A percentile compares a stretch with the other conserved stretches of the same genome.
Evolutionary conservation across 768 basidiomycete genomes (phyloP).

Genomic region (Pleurotus cornucopiae): DNA sequence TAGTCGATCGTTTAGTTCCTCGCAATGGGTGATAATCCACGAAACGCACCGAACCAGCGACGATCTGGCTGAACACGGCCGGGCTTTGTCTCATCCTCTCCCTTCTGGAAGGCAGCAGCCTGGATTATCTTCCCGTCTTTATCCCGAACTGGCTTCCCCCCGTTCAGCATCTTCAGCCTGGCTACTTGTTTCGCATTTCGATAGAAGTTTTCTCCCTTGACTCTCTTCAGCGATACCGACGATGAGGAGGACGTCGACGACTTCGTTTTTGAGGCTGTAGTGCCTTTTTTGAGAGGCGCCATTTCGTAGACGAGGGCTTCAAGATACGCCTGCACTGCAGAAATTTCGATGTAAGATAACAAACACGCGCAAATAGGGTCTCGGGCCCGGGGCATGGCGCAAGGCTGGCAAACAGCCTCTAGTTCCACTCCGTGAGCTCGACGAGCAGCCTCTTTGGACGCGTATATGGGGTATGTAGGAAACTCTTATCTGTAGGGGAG

Average conservation of each 20-base stretch:
- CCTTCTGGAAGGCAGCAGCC: conserved; percentile 94
- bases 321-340: no score
- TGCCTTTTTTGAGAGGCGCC: conserved; percentile 6
- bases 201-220: conserved; percentile 98
- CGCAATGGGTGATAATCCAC: no score
- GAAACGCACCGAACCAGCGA: conserved; percentile 88
- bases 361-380: no score
- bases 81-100: conserved; percentile 85
- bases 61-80: conserved; percentile 94
- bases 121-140: conserved; percentile 88
- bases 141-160: conserved; percentile 89
- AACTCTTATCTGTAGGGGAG: no score
- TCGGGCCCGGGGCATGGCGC: no score
- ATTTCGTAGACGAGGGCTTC: background rate
- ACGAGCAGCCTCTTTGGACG: no score
- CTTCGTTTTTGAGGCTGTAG: conserved; percentile 22
- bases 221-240: conserved; percentile 52
- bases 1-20: conserved; percentile 20
- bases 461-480: no score
- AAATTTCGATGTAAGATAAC: no score
- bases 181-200: conserved; percentile 88
- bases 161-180: conserved; percentile 87
- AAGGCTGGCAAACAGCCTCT: no score
- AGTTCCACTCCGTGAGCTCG: no score
- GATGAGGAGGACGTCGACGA: conserved; percentile 29